These are phyloP conservation scores for Torulaspora gathmanii DNA, from an alignment of 805 yeast genomes.

Conservation along the genomic window DNA sequence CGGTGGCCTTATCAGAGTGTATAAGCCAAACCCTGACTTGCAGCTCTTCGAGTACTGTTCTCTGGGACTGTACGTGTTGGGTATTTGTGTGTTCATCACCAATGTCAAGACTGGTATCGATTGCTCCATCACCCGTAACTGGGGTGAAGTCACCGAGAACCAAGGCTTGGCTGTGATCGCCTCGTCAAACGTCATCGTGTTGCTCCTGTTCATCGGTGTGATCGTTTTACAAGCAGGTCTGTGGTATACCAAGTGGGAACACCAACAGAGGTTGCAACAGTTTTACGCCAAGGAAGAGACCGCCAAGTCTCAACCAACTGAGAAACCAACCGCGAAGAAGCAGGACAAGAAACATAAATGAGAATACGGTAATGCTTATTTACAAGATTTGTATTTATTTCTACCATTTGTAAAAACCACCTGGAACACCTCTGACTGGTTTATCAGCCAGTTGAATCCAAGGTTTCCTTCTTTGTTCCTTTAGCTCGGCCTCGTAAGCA, in stretches of 20 bases:
- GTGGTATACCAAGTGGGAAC: conserved; percentile 75
- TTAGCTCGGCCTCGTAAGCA: conserved; percentile 52
- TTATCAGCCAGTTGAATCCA: conserved; percentile 44
- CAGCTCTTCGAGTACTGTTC: conserved; percentile 88
- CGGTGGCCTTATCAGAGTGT: conserved; percentile 73
- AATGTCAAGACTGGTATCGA: conserved; percentile 77
- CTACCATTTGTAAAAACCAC: conserved; percentile 56
- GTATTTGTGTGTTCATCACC: conserved; percentile 75
- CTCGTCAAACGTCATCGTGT: conserved; percentile 76
- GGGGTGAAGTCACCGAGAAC: conserved; percentile 89
- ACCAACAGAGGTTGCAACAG: conserved; percentile 35
- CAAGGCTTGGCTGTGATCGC: conserved; percentile 91
- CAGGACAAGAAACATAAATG: conserved; percentile 8
- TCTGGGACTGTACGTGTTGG: conserved; percentile 64
- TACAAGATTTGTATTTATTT: conserved; percentile 12
- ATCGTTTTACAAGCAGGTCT: conserved; percentile 80
- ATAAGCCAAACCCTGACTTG: conserved; percentile 80
- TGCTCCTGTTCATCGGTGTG: conserved; percentile 70
- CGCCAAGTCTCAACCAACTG: conserved; percentile 9
- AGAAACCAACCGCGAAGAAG: conserved; percentile 3
- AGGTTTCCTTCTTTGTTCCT: conserved; percentile 48
- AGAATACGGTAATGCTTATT: conserved; percentile 7
- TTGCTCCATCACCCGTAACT: conserved; percentile 62
- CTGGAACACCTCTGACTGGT: conserved; percentile 45
- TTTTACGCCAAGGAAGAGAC: conserved; percentile 34